A percentile compares a stretch with the other conserved stretches of the same genome.
These are phyloP conservation scores for Leishmania turanica DNA, from an alignment of 208 protist species.

Conservation along the genomic window DNA sequence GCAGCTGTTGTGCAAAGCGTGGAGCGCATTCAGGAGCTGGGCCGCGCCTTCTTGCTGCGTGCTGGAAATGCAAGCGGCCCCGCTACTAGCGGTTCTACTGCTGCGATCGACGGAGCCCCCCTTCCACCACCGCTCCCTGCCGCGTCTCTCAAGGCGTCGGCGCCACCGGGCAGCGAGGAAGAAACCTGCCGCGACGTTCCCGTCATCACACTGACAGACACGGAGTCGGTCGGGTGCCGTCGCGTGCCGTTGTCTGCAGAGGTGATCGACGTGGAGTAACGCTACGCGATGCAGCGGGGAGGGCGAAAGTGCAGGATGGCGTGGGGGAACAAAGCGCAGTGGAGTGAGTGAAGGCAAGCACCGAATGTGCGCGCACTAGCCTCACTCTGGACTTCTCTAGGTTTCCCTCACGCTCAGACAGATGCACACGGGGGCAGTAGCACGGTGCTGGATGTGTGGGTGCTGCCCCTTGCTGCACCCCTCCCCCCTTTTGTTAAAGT, in stretches of 20 bases:
- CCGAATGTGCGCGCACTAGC: not conserved
- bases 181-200: not conserved
- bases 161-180: not conserved
- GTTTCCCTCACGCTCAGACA: not conserved
- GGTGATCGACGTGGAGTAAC: constrained; percentile 32
- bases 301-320: not conserved
- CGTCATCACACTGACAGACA: constrained; percentile 24
- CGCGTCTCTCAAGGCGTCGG: not conserved
- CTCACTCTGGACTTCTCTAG: not conserved
- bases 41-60: constrained; percentile 4
- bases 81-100: not conserved
- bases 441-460: not conserved
- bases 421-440: not conserved
- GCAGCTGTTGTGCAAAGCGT: constrained; percentile 6
- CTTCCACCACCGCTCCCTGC: not conserved
- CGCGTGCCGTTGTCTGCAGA: constrained; percentile 15
- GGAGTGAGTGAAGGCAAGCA: not conserved
- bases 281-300: too few relatives aligned
- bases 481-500: too few relatives aligned
- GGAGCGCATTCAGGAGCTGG: constrained; percentile 18
- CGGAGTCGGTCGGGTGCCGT: constrained; percentile 12
- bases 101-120: not conserved
- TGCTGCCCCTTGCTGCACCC: not conserved
- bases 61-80: not conserved
- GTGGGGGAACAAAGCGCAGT: not conserved